A percentile compares a stretch with the other conserved stretches of the same genome.
These are phyloP conservation scores for Russula griseocarnosa DNA, from an alignment of 768 basidiomycete species.

Conservation along the genomic window DNA sequence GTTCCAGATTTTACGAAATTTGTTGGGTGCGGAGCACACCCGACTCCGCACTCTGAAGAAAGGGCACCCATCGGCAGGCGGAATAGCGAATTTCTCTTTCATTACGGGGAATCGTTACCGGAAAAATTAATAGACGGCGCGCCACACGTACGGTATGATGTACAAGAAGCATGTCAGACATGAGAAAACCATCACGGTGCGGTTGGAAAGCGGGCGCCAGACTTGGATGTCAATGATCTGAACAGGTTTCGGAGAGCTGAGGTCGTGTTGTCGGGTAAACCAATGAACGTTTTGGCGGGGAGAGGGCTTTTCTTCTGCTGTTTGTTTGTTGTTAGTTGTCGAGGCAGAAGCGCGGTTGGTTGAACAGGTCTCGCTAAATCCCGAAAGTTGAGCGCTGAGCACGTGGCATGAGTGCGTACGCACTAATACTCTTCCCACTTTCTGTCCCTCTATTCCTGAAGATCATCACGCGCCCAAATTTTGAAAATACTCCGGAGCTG, in stretches of 20 bases:
- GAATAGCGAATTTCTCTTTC: conserved; percentile 2
- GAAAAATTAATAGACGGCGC: conserved; percentile 6
- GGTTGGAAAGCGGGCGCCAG: conserved; percentile 20
- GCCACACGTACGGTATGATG: conserved; percentile 17
- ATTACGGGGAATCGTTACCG: conserved; percentile 6
- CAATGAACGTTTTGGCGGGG: not conserved
- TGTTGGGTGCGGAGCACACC: conserved; percentile 4
- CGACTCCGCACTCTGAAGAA: conserved; percentile 5
- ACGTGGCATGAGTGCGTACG: not conserved
- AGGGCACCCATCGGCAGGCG: conserved; percentile 1
- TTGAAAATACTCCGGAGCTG: not conserved
- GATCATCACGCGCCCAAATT: conserved; percentile 6
- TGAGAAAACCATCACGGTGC: conserved; percentile 17
- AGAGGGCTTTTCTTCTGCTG: not conserved
- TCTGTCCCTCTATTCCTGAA: not conserved
- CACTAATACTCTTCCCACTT: too few relatives aligned
- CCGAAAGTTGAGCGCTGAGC: not conserved
- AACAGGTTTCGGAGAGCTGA: not conserved
- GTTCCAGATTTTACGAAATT: conserved; percentile 12
- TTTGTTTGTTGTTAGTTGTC: not conserved
- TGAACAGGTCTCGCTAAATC: not conserved
- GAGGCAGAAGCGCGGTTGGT: not conserved
- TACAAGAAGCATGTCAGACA: conserved; percentile 21
- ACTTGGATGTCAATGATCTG: not conserved
- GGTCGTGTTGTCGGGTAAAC: not conserved